Percentiles rank a stretch among this genome's conserved stretches.
Conservation (phyloP, 768 basidiomycete species). For the Suillus placidus region DNA sequence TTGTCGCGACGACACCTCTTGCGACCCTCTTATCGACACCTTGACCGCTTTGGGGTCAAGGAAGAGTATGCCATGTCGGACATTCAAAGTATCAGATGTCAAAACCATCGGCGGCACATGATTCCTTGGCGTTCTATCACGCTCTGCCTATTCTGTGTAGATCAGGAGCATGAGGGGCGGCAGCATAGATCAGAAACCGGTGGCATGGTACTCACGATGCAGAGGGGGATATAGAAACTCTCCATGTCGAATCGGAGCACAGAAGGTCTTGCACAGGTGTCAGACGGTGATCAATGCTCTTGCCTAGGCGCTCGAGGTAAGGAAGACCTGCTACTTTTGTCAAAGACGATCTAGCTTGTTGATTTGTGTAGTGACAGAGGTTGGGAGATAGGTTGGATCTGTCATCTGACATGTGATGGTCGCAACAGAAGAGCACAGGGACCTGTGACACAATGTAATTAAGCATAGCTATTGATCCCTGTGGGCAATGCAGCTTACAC, state of each 20-base stretch:
- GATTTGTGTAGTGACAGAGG: constrained; percentile 12
- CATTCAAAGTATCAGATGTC: constrained; percentile 18
- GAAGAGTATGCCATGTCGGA: constrained; percentile 10
- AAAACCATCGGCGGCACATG: constrained; percentile 15
- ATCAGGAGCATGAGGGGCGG: constrained; percentile 14
- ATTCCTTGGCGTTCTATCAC: constrained; percentile 25
- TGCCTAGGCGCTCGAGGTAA: constrained; percentile 11
- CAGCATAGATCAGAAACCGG: not conserved
- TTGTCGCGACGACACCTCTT: constrained; percentile 10
- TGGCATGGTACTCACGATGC: constrained; percentile 23
- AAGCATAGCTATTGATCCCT: not conserved
- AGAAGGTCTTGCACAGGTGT: constrained; percentile 18
- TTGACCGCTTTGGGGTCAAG: not conserved
- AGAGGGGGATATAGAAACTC: constrained; percentile 23
- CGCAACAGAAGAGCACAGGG: not conserved
- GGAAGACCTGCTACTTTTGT: not conserved
- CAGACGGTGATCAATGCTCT: constrained; percentile 15
- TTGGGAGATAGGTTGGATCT: constrained; percentile 7
- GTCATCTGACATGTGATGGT: constrained; percentile 22
- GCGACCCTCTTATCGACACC: constrained; percentile 1
- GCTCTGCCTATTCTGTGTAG: constrained; percentile 25
- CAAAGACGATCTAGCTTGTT: constrained; percentile 20
- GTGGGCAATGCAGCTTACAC: not conserved
- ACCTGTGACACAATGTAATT: not conserved
- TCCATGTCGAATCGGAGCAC: constrained; percentile 15